Percentiles rank a stretch among this genome's conserved stretches.
Conservation (phyloP, 2,329 filamentous ascomycete species). For the Ceratocystis colombiana region DNA sequence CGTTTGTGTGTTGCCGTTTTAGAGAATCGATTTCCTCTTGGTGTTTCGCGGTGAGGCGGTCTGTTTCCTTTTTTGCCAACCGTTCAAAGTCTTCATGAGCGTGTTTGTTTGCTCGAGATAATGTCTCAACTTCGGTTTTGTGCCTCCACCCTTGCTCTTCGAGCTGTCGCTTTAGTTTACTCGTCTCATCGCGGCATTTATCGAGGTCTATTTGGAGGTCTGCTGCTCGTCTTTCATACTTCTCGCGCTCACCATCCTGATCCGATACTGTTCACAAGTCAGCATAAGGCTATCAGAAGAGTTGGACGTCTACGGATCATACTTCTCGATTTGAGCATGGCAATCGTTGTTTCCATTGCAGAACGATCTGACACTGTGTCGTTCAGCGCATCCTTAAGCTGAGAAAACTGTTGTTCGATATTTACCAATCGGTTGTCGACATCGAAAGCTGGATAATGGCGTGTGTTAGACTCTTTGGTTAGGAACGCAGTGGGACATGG, state of each 20-base stretch:
- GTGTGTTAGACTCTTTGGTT: conserved; percentile 61
- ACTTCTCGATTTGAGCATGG: conserved; percentile 67
- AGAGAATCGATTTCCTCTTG: conserved; percentile 58
- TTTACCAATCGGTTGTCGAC: conserved; percentile 64
- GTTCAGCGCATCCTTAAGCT: conserved; percentile 62
- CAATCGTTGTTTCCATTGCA: conserved; percentile 62
- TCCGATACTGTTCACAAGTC: conserved; percentile 35
- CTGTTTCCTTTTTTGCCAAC: conserved; percentile 45
- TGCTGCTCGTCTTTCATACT: conserved; percentile 45
- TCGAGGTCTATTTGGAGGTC: conserved; percentile 46
- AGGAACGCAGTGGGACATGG: conserved; percentile 40
- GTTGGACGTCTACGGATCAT: conserved; percentile 31
- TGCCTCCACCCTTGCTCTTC: conserved; percentile 34
- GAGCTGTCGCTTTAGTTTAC: conserved; percentile 39
- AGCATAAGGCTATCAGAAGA: not conserved
- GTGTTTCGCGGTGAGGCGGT: conserved; percentile 50
- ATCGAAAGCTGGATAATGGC: conserved; percentile 60
- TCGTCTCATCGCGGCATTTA: conserved; percentile 41
- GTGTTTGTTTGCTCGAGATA: conserved; percentile 44
- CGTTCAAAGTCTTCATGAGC: conserved; percentile 47
- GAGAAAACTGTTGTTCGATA: conserved; percentile 64
- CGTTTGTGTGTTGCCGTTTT: conserved; percentile 50
- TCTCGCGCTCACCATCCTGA: conserved; percentile 41
- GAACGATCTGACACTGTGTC: conserved; percentile 57
- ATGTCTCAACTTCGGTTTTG: conserved; percentile 46